Evolutionary conservation across 371 early-diverging fungal species (phyloP).

Genomic region (Rhizopus arrhizus): DNA sequence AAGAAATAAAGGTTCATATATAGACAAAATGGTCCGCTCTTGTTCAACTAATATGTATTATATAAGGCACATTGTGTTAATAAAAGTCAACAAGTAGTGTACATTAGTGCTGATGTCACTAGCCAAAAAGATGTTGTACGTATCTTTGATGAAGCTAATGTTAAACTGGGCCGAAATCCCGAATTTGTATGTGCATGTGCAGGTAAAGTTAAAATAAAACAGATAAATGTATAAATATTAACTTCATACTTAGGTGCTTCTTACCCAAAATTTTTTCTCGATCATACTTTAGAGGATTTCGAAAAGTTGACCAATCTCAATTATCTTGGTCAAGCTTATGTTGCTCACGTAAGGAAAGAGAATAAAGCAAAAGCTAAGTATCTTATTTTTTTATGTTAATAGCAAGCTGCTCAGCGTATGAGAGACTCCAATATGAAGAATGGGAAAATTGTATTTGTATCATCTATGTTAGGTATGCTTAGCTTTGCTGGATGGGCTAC

Average conservation of each 20-base stretch:
- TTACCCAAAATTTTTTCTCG: slow-evolving; percentile 74
- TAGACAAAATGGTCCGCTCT: slow-evolving; percentile 2
- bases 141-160: slow-evolving; percentile 67
- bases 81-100: slow-evolving; percentile 53
- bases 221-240: background rate
- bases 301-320: slow-evolving; percentile 71
- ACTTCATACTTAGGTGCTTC: slow-evolving; percentile 48
- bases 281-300: slow-evolving; percentile 66
- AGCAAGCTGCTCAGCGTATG: slow-evolving; percentile 73
- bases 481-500: slow-evolving; percentile 81
- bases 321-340: slow-evolving; percentile 79
- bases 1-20: slow-evolving; percentile 58
- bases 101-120: slow-evolving; percentile 67
- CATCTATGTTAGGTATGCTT: slow-evolving; percentile 75
- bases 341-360: slow-evolving; percentile 62
- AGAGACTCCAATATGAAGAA: slow-evolving; percentile 56
- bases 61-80: slow-evolving; percentile 19
- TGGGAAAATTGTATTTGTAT: slow-evolving; percentile 79
- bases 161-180: slow-evolving; percentile 57
- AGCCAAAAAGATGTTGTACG: slow-evolving; percentile 53
- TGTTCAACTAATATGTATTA: background rate
- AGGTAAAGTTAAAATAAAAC: slow-evolving; percentile 45
- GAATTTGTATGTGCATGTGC: slow-evolving; percentile 84
- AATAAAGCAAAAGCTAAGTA: background rate
- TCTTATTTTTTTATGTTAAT: background rate